Conservation (phyloP, 345 rosid genomes). For the Geranium rotundifolium region DNA sequence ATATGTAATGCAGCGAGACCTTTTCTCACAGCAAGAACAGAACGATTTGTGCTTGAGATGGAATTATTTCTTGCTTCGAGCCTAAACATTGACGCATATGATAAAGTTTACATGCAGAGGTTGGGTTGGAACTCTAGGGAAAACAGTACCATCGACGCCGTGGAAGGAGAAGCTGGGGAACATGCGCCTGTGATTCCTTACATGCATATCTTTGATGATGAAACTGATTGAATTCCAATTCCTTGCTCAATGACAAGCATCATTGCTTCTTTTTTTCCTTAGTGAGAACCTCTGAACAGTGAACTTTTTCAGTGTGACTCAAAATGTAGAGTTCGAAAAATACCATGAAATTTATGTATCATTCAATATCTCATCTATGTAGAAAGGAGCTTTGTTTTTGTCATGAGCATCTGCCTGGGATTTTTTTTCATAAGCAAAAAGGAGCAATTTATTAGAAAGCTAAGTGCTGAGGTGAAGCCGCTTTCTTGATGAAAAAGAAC, state of each 20-base stretch:
- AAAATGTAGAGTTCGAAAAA: not conserved
- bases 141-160: not conserved
- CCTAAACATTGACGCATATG: constrained; percentile 60
- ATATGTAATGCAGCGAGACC: constrained; percentile 56
- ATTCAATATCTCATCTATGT: too few species aligned
- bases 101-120: constrained; percentile 39
- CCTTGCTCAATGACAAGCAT: not conserved
- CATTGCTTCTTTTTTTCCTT: not conserved
- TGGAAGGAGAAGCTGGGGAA: constrained; percentile 12
- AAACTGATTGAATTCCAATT: constrained; percentile 18
- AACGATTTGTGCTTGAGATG: constrained; percentile 47
- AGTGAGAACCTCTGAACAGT: not conserved
- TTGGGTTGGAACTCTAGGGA: constrained; percentile 25
- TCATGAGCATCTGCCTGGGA: too few species aligned
- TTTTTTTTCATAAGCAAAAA: too few species aligned
- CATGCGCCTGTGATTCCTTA: constrained; percentile 23
- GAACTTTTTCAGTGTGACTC: not conserved
- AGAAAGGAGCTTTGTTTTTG: too few species aligned
- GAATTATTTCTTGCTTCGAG: constrained; percentile 73
- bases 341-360: too few species aligned
- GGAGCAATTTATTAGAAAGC: too few species aligned
- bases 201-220: constrained; percentile 42
- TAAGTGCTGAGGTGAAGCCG: too few species aligned
- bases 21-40: constrained; percentile 47
- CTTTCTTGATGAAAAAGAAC: too few species aligned